Evolutionary conservation across 805 yeast species (phyloP), one percentile per base, ranked within the genome.

Genomic region (Ogataea salicorniae): DNA sequence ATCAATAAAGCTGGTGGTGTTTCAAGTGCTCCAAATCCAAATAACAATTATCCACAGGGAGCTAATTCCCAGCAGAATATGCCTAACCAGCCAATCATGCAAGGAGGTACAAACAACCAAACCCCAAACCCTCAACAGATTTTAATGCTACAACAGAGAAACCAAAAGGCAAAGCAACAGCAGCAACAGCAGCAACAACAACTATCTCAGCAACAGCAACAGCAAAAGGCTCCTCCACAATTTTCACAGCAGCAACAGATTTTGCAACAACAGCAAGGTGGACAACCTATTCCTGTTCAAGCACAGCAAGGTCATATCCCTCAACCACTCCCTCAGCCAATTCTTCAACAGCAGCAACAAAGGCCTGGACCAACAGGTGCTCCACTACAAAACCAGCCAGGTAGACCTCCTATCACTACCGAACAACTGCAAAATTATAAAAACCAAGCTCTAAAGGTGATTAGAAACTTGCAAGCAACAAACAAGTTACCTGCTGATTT

Each of bases 401-500:
- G 41, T 37, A 40, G 39, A 17, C 22, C 45, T 6, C 20, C 43
- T 3, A 51, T 56, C 40, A 53, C 61, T 2, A 49, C 46, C 37
- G 66, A 59, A 48, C 63, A 55, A 48, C 46, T 62, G 36, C 64
- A 62, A 46, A 58, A 53, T 43, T 65, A 61, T 45, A 66, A 60
- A 53, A 57, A 56, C 33, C 71, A 68, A 51, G 72, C 71, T 1
- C 16, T 68, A 5, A 65, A 61, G 42, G 63, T 64, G 42, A 64
- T 68, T 20, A 61, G 61, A 43, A 66, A 62, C 41, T 56, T 68
- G 18, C 71, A 67, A 48, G 60, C 63, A 3, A 47, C 63, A 7
- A 69, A 69, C 34, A 60, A 64, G 40, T 48, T 67, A 14, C 66
- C 69, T 9, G 45, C 59, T 11, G 58, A 57, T 20, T 46, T 68